These are phyloP conservation scores for Rhodotorula babjevae DNA, from an alignment of 768 basidiomycete genomes.

Conservation along the genomic window DNA sequence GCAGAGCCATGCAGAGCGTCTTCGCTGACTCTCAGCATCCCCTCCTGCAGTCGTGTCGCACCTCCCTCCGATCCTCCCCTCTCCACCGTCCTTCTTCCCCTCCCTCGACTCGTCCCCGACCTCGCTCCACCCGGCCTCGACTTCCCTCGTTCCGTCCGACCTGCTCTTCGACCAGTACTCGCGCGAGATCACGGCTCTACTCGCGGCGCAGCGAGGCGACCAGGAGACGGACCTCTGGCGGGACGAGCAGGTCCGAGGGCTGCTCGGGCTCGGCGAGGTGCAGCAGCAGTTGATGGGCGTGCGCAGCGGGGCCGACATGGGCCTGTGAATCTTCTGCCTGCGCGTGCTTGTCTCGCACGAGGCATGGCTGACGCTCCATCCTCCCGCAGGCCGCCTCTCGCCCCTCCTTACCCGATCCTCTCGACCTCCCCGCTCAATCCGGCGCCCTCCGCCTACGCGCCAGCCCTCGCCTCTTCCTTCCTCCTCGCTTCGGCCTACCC, in stretches of 20 bases:
- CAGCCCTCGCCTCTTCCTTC: conserved; percentile 1
- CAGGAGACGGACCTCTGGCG: background rate
- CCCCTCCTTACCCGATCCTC: conserved; percentile 6
- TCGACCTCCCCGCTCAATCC: too few relatives aligned
- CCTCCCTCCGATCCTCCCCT: conserved; percentile 13
- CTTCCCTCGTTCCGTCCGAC: conserved; percentile 11
- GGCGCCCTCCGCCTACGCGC: background rate
- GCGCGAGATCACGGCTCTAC: conserved; percentile 16
- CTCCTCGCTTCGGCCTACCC: conserved; percentile 47
- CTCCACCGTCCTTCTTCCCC: conserved; percentile 27
- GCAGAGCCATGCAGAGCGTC: too few relatives aligned
- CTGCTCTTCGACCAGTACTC: conserved; percentile 22
- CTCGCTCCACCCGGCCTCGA: background rate
- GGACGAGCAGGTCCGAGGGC: background rate
- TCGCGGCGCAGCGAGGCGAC: background rate
- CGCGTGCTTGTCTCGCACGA: background rate
- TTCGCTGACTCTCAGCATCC: background rate
- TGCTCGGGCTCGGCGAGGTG: background rate
- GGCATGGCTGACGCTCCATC: accelerated
- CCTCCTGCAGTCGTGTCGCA: conserved; percentile 16
- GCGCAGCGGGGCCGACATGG: background rate
- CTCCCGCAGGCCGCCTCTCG: conserved; percentile 2
- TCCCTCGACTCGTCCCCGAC: background rate
- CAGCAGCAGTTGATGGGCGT: background rate
- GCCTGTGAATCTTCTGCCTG: background rate